Evolutionary conservation across 2,329 filamentous ascomycete species (phyloP).

Genomic region (Coniochaeta sp.): DNA sequence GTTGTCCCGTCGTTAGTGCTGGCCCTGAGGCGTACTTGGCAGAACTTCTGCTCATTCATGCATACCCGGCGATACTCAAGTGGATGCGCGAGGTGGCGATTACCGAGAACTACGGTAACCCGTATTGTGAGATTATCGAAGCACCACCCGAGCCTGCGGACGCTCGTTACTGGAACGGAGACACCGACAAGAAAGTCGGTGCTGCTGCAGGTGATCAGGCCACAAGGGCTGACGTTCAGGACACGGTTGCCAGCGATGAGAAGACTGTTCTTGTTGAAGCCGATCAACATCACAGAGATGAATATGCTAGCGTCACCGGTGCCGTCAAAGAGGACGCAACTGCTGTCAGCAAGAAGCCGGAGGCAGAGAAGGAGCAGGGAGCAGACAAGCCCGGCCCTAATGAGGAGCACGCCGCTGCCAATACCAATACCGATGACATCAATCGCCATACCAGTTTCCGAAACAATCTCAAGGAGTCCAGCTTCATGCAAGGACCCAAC

Average conservation of each 20-base stretch:
- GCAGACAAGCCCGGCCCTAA: too few species aligned
- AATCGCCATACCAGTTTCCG: too few species aligned
- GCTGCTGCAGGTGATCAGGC: not conserved
- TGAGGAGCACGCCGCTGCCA: too few species aligned
- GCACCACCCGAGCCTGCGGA: not conserved
- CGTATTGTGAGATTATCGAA: conserved; percentile 8
- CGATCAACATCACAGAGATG: too few species aligned
- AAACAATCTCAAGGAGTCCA: too few species aligned
- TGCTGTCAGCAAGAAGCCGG: too few species aligned
- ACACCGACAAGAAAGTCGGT: not conserved
- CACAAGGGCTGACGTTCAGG: not conserved
- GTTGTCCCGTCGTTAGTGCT: conserved; percentile 63
- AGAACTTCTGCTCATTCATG: conserved; percentile 55
- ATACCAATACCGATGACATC: too few species aligned
- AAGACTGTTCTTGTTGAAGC: not conserved
- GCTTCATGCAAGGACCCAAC: too few species aligned
- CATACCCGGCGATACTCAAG: conserved; percentile 16
- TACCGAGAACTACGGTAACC: conserved; percentile 15
- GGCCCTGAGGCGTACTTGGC: conserved; percentile 51
- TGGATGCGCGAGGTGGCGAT: conserved; percentile 18
- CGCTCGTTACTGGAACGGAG: not conserved
- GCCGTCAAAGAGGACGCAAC: not conserved
- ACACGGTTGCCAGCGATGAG: not conserved
- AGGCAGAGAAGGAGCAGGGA: too few species aligned
- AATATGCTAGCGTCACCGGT: not conserved